Base-by-base conservation (phyloP, 306 rosid species). In the Malus sylvestris region DNA sequence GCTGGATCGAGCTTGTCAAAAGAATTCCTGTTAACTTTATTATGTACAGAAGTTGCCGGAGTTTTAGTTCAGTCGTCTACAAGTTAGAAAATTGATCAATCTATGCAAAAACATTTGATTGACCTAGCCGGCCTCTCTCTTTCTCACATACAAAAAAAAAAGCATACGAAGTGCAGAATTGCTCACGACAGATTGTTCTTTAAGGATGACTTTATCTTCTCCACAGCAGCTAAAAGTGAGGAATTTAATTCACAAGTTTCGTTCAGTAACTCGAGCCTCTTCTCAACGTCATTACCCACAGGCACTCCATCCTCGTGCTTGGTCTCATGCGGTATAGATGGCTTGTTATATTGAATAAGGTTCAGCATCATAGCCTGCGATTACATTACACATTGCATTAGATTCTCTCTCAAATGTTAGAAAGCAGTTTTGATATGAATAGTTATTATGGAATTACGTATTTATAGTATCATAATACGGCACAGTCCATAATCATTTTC, bases 241-340 rank as follows among this genome's bases (percentile, higher is more conserved):
- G 98, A 90, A 79, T 88, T 90, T 82, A 85, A 90, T 79, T 90
- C 93, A 78, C 97, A 92, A 60, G 92, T 92, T 80, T 92, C 92
- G 44, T 18, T 72, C 78, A 92, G 83, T 73, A 90, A 79, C 70
- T 78, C 61, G 1, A 95, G 67, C 88, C 95, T 90, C 52, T 84
- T 79, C 60, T 83, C 96, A 29, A 89, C 62, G 78, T 58, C 68
- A 80, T 78, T 80, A 49, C 79, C 78, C 33, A 57, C 38, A 3
- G 71, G 45, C 2, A 83, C 55, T 68, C 60, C 79, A 67, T 76
- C 79, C 58, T 74, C 64, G 72, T 71, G 66, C 78, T 78, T 79
- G 8, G 35, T 55, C 25, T 44, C 35, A 35, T 62, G 78, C 8
- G 76, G 61, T 65, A 63, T 45, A 58, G 84, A 67, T 73, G 81